Base-by-base conservation (phyloP, 176 grass and related monocot species). In the Triticum dicoccoides region DNA sequence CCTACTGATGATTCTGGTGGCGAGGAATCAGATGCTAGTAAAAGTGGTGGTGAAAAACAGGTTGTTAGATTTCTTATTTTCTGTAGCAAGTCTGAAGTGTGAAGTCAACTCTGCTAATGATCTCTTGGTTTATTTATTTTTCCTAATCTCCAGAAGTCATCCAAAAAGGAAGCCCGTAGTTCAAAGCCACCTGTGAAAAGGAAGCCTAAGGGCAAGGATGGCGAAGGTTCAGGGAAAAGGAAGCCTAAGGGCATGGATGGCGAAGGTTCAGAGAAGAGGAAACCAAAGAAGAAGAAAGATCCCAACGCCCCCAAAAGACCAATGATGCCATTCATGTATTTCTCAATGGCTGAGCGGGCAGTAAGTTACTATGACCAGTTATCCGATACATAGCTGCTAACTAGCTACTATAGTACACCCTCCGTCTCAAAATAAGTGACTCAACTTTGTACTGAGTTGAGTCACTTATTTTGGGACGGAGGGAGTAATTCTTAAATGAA, bases 261-360 rank as follows among this genome's bases (percentile, higher is more conserved):
- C 35, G 91, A 92, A 83, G 89, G 87, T 83, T 85, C 87, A 79
- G 91, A 99, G 85, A 99, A 99, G 86, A 94, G 84, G 62, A 95
- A 85, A 33, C 65, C 74, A 29, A 94, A 96, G 92, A 99, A 94
- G 93, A 99, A 99, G 85, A 99, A 96, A 63, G 97, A 99, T 85
- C 97, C 94, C 61, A 96, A 96, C 47, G 97, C 97, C 64, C 97
- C 97, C 66, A 99, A 99, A 91, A 91, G 97, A 80, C 90, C 94
- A 51, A 99, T 96, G 87, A 87, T 87, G 76, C 92, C 91, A 10
- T 99, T 99, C 39, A 99, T 99, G 97, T 99, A 94, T 70, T 99
- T 96, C 80, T 96, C 94, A 79, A 99, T 93, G 93, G 88, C 94
- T 71, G 90, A 96, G 83, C 91, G 94, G 94, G 89, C 87, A 54